Conservation (phyloP, 441 rosid species). For the Populus hybrid region DNA sequence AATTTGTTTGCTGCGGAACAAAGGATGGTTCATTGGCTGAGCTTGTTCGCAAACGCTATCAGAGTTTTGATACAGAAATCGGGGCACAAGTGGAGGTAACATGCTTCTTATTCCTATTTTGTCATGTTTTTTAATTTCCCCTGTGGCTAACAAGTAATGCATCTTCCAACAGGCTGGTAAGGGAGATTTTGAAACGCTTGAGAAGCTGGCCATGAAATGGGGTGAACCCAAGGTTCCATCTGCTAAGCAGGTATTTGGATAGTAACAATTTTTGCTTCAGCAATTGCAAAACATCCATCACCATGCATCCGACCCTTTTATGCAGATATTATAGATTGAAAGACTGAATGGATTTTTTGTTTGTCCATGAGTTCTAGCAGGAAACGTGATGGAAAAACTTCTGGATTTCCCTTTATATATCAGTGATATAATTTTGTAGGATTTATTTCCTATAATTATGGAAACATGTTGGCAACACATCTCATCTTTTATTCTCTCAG, state of each 20-base stretch:
- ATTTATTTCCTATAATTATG: too few relatives aligned
- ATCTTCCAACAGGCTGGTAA: conserved; percentile 57
- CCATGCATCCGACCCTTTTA: not conserved
- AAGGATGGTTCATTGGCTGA: conserved; percentile 71
- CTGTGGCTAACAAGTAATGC: conserved; percentile 1
- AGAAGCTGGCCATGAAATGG: conserved; percentile 83
- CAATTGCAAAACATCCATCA: not conserved
- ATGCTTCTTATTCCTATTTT: not conserved
- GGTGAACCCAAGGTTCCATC: conserved; percentile 90
- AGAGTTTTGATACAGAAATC: conserved; percentile 72
- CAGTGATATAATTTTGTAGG: not conserved
- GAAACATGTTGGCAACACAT: not conserved
- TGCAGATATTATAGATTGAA: not conserved
- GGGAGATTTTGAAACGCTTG: conserved; percentile 82
- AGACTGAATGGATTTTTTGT: not conserved
- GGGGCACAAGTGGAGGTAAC: conserved; percentile 72
- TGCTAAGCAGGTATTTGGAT: conserved; percentile 76
- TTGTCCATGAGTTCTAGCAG: not conserved
- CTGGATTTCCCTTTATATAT: not conserved
- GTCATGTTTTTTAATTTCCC: not conserved
- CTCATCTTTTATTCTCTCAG: not conserved
- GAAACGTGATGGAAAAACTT: not conserved
- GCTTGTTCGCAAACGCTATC: conserved; percentile 64
- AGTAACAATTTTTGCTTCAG: not conserved
- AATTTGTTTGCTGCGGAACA: conserved; percentile 5